A percentile compares a stretch with the other conserved stretches of the same genome.
Evolutionary conservation across 768 basidiomycete genomes (phyloP).

Genomic region (Lactarius hatsudake): DNA sequence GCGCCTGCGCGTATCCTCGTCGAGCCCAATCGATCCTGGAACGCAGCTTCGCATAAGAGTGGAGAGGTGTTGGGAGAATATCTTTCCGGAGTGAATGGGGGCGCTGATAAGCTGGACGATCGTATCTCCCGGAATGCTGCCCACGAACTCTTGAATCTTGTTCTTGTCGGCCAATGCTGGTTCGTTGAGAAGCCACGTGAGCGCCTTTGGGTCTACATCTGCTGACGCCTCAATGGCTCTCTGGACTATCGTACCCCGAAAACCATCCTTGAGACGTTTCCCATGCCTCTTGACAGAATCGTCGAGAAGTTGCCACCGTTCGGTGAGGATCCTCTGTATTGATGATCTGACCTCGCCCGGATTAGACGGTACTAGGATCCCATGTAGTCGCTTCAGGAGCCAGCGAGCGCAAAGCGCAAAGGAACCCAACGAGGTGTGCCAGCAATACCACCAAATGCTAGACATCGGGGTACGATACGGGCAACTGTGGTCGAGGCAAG

Average conservation of each 20-base stretch:
- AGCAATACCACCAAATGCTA: constrained; percentile 1
- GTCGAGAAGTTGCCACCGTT: not conserved
- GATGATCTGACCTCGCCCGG: not conserved
- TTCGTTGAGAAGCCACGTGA: not conserved
- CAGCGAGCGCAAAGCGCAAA: not conserved
- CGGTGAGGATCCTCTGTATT: not conserved
- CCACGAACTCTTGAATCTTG: constrained; percentile 8
- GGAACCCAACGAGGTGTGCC: not conserved
- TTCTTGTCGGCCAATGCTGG: not conserved
- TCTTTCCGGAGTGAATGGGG: not conserved
- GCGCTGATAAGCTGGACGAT: not conserved
- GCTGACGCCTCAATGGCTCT: not conserved
- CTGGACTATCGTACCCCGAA: constrained; percentile 1
- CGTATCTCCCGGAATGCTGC: constrained; percentile 1
- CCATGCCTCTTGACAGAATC: not conserved
- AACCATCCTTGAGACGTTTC: not conserved
- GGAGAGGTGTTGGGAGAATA: not conserved
- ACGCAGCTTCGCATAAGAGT: constrained; percentile 8
- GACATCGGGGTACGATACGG: constrained; percentile 25
- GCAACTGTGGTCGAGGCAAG: constrained; percentile 1
- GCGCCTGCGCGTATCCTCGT: not conserved
- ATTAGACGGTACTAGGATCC: not conserved
- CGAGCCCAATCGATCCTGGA: not conserved
- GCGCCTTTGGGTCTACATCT: not conserved
- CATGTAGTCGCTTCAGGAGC: not conserved